Base-by-base conservation (phyloP, 1,284 basidiomycete species). In the Microbotryum intermedium region DNA sequence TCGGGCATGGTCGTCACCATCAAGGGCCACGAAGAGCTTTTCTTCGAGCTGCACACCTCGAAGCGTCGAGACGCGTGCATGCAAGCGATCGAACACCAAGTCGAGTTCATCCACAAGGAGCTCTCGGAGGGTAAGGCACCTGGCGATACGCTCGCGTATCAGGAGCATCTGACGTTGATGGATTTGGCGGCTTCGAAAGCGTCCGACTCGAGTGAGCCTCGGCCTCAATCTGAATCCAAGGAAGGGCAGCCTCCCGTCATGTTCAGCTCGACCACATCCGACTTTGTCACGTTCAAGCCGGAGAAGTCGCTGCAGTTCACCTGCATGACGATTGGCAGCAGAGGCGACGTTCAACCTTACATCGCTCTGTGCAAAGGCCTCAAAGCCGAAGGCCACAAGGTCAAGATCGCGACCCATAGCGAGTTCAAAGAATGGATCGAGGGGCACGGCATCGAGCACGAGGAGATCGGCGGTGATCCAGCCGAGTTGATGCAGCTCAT, bases 341-440 rank as follows among this genome's bases (percentile, higher is more conserved):
- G 71, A 10, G 76, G 76, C 42, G 76, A 77, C 53, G 76, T 77
- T 5, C 76, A 76, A 61, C 76, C 75, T 2, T 76, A 97, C 72
- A 97, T 98, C 68, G 86, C 94, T 1, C 80, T 98, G 11, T 89
- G 88, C 42, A 93, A 94, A 73, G 91, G 91, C 0, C 77, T 98
- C 20, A 86, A 90, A 76, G 84, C 84, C 2, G 90, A 97, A 71
- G 91, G 91, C 0, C 92, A 95, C 73, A 80, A 77, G 30, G 85
- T 84, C 58, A 83, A 84, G 62, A 94, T 95, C 62, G 91, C 90
- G 4, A 92, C 90, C 6, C 94, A 97, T 70, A 86, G 84, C 51
- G 94, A 98, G 76, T 98, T 94, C 76, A 83, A 84, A 74, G 84
- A 86, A 46, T 98, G 95, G 95, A 85, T 98, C 62, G 89, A 93